These are phyloP conservation scores for Grosmannia huntii DNA, from an alignment of 2,329 filamentous ascomycete species.

Conservation along the genomic window DNA sequence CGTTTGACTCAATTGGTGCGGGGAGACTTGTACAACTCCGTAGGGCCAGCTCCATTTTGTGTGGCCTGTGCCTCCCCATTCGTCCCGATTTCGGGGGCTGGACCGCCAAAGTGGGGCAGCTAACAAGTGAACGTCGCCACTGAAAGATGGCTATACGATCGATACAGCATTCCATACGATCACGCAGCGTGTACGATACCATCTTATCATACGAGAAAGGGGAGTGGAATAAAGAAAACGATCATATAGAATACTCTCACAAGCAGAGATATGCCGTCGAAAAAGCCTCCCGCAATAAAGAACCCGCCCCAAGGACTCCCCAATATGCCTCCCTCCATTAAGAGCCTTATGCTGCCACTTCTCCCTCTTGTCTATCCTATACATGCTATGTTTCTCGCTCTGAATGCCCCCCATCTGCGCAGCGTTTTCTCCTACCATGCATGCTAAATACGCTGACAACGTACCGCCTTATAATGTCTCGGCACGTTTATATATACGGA, in stretches of 20 bases:
- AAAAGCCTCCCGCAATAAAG: background rate
- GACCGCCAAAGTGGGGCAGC: background rate
- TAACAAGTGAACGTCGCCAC: background rate
- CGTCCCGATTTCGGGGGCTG: constrained; percentile 2
- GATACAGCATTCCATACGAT: background rate
- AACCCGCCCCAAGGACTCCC: background rate
- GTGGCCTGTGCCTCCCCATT: background rate
- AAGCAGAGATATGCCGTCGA: background rate
- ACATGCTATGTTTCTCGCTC: background rate
- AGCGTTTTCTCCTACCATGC: background rate
- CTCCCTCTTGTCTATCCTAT: background rate
- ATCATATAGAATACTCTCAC: background rate
- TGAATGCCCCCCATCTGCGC: background rate
- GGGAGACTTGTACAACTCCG: constrained; percentile 11
- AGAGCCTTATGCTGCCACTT: background rate
- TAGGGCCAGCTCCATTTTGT: constrained; percentile 1
- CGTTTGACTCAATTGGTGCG: constrained; percentile 7
- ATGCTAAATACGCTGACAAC: background rate
- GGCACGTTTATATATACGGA: background rate
- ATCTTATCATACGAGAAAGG: background rate
- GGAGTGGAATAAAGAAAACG: background rate
- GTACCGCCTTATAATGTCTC: background rate
- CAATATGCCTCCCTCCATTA: background rate
- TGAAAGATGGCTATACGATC: background rate
- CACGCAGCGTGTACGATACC: background rate